A percentile compares a stretch with the other conserved stretches of the same genome.
phyloP scores from a whole-genome alignment of 1,139 yeast genomes.

The Scheffersomyces cryptocercus region DNA sequence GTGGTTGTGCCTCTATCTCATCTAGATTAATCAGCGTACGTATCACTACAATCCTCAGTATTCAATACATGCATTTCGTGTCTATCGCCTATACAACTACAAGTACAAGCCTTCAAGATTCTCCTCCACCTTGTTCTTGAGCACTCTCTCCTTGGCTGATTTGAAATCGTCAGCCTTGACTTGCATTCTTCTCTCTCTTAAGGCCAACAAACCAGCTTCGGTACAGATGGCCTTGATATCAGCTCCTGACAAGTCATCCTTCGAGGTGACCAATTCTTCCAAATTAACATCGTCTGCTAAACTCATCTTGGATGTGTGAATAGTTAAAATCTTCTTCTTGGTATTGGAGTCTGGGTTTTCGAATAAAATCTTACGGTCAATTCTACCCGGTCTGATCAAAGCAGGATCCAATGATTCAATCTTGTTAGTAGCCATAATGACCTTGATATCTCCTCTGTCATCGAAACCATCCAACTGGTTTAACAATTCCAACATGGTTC shows the following conservation, averaged over 20 bases:
- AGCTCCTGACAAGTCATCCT: slow-evolving; percentile 97
- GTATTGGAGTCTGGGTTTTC: slow-evolving; percentile 95
- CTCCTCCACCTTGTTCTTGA: slow-evolving; percentile 97
- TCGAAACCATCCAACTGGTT: slow-evolving; percentile 98
- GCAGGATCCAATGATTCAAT: slow-evolving; percentile 97
- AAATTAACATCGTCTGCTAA: slow-evolving; percentile 83
- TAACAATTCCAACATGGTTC: slow-evolving; percentile 96
- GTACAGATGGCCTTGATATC: slow-evolving; percentile 98
- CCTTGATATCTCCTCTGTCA: slow-evolving; percentile 97
- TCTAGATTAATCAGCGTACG: too few relatives aligned
- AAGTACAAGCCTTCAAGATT: slow-evolving; percentile 92
- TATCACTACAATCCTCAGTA: too few relatives aligned
- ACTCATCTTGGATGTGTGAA: slow-evolving; percentile 95
- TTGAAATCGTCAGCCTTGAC: slow-evolving; percentile 94
- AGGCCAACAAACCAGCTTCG: slow-evolving; percentile 93
- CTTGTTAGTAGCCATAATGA: slow-evolving; percentile 97
- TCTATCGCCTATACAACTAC: slow-evolving; percentile 26
- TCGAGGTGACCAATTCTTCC: slow-evolving; percentile 86
- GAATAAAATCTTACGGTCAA: slow-evolving; percentile 94
- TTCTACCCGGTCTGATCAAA: slow-evolving; percentile 96
- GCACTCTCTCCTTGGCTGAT: slow-evolving; percentile 92
- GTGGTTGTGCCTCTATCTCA: too few relatives aligned
- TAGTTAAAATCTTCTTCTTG: slow-evolving; percentile 87
- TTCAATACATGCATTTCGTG: too few relatives aligned
- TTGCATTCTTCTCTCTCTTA: slow-evolving; percentile 98